Evolutionary conservation across 495 filamentous ascomycete genomes (phyloP).

Genomic region (Penicillium steckii): DNA sequence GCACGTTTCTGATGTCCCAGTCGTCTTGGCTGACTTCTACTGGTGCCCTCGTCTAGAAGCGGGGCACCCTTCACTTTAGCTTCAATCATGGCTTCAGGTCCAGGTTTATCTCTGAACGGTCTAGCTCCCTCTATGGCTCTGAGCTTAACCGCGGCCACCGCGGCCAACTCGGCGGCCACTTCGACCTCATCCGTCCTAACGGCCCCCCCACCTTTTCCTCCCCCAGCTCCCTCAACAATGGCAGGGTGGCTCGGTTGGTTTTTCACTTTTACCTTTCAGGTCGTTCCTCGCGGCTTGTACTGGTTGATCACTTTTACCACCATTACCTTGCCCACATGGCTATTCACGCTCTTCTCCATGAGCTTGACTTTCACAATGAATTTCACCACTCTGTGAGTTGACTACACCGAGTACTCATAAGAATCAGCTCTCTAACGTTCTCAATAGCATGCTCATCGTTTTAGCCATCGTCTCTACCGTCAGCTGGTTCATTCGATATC

Average conservation of each 20-base stretch:
- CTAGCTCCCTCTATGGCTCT: conserved; percentile 25
- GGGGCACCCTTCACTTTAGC: background rate
- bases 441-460: conserved; percentile 68
- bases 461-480: conserved; percentile 73
- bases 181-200: conserved; percentile 16
- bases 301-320: conserved; percentile 82
- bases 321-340: conserved; percentile 82
- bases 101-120: conserved; percentile 9
- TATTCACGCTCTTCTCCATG: conserved; percentile 94
- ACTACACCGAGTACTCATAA: no score
- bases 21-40: conserved; percentile 1
- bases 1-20: conserved; percentile 27
- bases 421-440: background rate
- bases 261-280: conserved; percentile 42
- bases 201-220: conserved; percentile 31
- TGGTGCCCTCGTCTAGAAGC: conserved; percentile 1
- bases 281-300: conserved; percentile 73
- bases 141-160: conserved; percentile 17
- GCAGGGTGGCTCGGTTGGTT: conserved; percentile 45
- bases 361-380: conserved; percentile 98
- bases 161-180: conserved; percentile 21
- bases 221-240: conserved; percentile 40
- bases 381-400: conserved; percentile 81
- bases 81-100: background rate
- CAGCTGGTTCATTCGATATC: conserved; percentile 91